These are phyloP conservation scores for Megacollybia platyphylla DNA, from an alignment of 1,284 basidiomycete species.

Conservation along the genomic window DNA sequence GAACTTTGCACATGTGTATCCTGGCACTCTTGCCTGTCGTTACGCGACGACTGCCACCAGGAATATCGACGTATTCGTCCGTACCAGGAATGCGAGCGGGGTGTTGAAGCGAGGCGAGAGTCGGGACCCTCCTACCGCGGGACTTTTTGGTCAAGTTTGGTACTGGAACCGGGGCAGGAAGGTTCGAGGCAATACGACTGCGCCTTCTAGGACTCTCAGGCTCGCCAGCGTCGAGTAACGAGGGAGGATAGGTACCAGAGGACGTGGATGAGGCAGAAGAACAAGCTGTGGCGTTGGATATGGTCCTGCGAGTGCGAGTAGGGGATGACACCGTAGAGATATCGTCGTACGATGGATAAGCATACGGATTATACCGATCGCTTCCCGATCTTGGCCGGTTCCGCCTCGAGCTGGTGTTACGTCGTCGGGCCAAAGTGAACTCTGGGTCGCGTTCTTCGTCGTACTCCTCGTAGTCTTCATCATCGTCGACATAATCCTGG, in stretches of 20 bases:
- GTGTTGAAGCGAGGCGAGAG: conserved; percentile 23
- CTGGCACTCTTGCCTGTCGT: conserved; percentile 27
- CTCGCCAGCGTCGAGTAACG: conserved; percentile 4
- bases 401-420: conserved; percentile 4
- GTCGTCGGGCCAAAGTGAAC: not conserved
- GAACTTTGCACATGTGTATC: conserved; percentile 59
- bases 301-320: conserved; percentile 1
- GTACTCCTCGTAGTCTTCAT: conserved; percentile 9
- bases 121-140: conserved; percentile 57
- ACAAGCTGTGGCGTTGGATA: conserved; percentile 3
- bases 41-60: conserved; percentile 9
- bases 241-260: conserved; percentile 2
- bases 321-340: not conserved
- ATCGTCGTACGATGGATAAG: not conserved
- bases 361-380: not conserved
- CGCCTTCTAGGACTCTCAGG: conserved; percentile 14
- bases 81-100: conserved; percentile 12
- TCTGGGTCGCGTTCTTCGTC: conserved; percentile 13
- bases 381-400: conserved; percentile 1
- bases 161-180: conserved; percentile 53
- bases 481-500: conserved; percentile 6
- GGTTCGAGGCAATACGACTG: conserved; percentile 20
- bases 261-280: conserved; percentile 1
- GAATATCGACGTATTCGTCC: conserved; percentile 13
- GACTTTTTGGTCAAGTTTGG: conserved; percentile 66